A percentile compares a stretch with the other conserved stretches of the same genome.
Conservation (phyloP, 768 basidiomycete genomes). For the Xerocomellus dryophilus region DNA sequence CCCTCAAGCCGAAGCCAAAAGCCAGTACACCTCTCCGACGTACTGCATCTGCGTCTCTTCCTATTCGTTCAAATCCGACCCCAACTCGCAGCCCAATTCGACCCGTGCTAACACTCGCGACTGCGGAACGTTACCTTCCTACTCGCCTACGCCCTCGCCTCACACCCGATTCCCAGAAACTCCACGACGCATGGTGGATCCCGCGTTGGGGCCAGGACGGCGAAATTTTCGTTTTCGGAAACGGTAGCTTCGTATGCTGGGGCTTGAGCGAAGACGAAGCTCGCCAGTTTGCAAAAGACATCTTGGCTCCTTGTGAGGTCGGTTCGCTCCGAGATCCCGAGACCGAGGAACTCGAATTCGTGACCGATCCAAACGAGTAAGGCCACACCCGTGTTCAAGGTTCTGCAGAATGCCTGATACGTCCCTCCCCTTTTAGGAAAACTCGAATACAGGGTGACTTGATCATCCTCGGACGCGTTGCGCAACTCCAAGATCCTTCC, state of each 20-base stretch:
- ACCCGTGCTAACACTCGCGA: constrained; percentile 76
- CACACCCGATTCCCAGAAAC: constrained; percentile 50
- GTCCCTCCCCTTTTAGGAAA: constrained; percentile 43
- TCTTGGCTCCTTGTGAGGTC: constrained; percentile 62
- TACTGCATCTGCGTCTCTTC: constrained; percentile 79
- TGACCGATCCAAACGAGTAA: constrained; percentile 86
- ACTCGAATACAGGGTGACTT: constrained; percentile 90
- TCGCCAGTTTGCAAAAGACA: constrained; percentile 57
- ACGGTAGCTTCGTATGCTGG: constrained; percentile 91
- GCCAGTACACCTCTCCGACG: constrained; percentile 76
- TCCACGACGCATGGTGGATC: constrained; percentile 81
- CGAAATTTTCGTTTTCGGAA: constrained; percentile 85
- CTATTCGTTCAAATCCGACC: constrained; percentile 83
- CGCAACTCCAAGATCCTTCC: constrained; percentile 53
- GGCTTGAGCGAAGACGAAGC: constrained; percentile 78
- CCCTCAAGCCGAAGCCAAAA: constrained; percentile 68
- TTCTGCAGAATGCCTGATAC: constrained; percentile 1
- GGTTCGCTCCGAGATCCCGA: constrained; percentile 65
- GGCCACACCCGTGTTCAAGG: not conserved
- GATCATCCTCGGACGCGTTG: constrained; percentile 77
- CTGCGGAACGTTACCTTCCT: constrained; percentile 76
- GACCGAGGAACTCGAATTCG: constrained; percentile 90
- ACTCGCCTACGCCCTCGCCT: constrained; percentile 57
- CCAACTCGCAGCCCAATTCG: constrained; percentile 80
- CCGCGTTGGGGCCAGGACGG: constrained; percentile 70